A percentile compares a stretch with the other conserved stretches of the same genome.
Conservation (phyloP, 345 rosid species). For the Citrus reticulata region DNA sequence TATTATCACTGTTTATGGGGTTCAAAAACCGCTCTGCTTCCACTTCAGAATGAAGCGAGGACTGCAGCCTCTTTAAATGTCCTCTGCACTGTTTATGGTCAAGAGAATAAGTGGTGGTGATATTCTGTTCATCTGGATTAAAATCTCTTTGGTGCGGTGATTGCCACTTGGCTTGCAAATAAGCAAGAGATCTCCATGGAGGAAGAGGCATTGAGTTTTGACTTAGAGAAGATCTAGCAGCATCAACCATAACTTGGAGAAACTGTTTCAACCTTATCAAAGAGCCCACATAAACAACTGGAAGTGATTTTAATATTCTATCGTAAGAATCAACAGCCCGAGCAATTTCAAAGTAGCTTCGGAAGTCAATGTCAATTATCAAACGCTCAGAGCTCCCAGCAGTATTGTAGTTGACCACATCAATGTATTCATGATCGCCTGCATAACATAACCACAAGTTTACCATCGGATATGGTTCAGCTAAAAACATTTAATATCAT, state of each 20-base stretch:
- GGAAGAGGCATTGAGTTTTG: slow-evolving; percentile 95
- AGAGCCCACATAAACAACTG: slow-evolving; percentile 74
- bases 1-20: slow-evolving; percentile 36
- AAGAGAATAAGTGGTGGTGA: slow-evolving; percentile 16
- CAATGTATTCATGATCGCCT: slow-evolving; percentile 92
- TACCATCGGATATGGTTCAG: background rate
- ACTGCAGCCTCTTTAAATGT: slow-evolving; percentile 66
- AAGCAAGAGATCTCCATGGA: slow-evolving; percentile 91
- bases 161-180: slow-evolving; percentile 84
- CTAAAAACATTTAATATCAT: background rate
- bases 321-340: slow-evolving; percentile 86
- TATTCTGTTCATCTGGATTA: slow-evolving; percentile 32
- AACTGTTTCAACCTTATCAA: slow-evolving; percentile 54
- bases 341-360: slow-evolving; percentile 91
- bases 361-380: slow-evolving; percentile 82
- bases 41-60: slow-evolving; percentile 49
- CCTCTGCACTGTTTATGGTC: slow-evolving; percentile 61
- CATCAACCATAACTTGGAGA: slow-evolving; percentile 90
- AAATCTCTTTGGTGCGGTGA: slow-evolving; percentile 58
- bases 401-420: slow-evolving; percentile 46
- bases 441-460: slow-evolving; percentile 13
- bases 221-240: slow-evolving; percentile 73
- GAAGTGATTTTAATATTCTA: slow-evolving; percentile 69
- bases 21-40: slow-evolving; percentile 52
- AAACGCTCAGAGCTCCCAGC: slow-evolving; percentile 59